Evolutionary conservation across 2,329 filamentous ascomycete species (phyloP).

Genomic region (Diplodia intermedia): DNA sequence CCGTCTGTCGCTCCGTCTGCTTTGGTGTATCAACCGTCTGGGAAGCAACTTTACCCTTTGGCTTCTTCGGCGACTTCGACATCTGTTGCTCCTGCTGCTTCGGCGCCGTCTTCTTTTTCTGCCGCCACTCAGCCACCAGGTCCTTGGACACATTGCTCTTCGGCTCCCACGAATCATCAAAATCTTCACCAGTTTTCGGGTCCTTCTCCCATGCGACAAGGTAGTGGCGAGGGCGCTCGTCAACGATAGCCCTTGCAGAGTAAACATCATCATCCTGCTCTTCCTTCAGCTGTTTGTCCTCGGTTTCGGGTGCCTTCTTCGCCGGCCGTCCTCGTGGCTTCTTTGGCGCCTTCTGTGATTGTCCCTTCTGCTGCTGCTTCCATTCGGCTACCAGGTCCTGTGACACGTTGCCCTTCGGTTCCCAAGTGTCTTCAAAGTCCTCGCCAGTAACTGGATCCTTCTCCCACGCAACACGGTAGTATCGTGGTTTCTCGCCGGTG

Average conservation of each 20-base stretch:
- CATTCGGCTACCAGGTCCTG: background rate
- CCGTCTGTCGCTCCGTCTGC: background rate
- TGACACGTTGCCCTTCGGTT: background rate
- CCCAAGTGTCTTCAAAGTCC: background rate
- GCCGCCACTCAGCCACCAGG: background rate
- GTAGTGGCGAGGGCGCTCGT: background rate
- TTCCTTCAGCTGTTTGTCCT: background rate
- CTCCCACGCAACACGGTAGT: background rate
- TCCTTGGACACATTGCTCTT: background rate
- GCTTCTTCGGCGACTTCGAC: background rate
- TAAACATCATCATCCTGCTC: background rate
- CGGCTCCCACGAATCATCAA: conserved; percentile 6
- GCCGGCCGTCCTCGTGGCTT: background rate
- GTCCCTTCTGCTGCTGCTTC: background rate
- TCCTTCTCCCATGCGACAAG: conserved; percentile 2
- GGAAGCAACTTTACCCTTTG: background rate
- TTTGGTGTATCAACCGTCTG: background rate
- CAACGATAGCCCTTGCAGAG: background rate
- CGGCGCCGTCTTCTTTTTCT: background rate
- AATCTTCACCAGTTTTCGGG: background rate
- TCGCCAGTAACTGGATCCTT: background rate
- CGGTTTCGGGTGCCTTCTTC: background rate
- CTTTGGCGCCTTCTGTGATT: background rate
- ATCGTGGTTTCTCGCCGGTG: background rate
- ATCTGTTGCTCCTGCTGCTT: background rate